Evolutionary conservation across 495 filamentous ascomycete species (phyloP).

Genomic region (Penicillium dipodomyicola): DNA sequence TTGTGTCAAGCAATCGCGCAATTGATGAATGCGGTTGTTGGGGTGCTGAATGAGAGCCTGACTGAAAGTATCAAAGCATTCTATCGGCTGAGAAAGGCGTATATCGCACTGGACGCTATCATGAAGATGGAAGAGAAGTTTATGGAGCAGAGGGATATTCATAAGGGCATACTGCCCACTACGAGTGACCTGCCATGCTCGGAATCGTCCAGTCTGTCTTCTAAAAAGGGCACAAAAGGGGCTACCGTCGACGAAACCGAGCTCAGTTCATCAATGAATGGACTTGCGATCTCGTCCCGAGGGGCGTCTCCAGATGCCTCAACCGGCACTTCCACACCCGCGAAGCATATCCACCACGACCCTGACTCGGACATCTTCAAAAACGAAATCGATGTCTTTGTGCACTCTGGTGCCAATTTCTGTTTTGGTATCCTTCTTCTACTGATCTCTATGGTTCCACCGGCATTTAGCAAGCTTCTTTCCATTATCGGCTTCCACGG

Average conservation of each 20-base stretch:
- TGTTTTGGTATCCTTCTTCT: constrained; percentile 85
- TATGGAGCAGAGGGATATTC: constrained; percentile 38
- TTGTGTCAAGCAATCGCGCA: constrained; percentile 77
- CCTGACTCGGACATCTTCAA: constrained; percentile 58
- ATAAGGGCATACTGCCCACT: constrained; percentile 13
- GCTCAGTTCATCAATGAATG: constrained; percentile 33
- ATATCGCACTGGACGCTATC: constrained; percentile 76
- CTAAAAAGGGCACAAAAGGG: constrained; percentile 7
- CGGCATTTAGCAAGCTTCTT: constrained; percentile 78
- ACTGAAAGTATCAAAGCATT: constrained; percentile 90
- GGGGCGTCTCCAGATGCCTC: constrained; percentile 14
- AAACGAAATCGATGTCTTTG: constrained; percentile 75
- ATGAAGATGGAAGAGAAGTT: constrained; percentile 60
- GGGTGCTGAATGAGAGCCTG: constrained; percentile 86
- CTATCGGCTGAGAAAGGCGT: constrained; percentile 90
- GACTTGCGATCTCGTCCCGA: constrained; percentile 27
- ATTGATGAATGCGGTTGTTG: constrained; percentile 85
- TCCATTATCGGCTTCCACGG: constrained; percentile 90
- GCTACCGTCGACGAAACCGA: constrained; percentile 19
- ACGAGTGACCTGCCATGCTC: constrained; percentile 18
- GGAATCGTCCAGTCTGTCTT: constrained; percentile 18
- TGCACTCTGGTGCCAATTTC: constrained; percentile 82
- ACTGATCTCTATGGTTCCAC: constrained; percentile 86
- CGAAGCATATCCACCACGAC: constrained; percentile 43
- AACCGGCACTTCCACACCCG: constrained; percentile 20